These are phyloP conservation scores for Tylopilus balloui DNA, from an alignment of 768 basidiomycete species.

Conservation along the genomic window DNA sequence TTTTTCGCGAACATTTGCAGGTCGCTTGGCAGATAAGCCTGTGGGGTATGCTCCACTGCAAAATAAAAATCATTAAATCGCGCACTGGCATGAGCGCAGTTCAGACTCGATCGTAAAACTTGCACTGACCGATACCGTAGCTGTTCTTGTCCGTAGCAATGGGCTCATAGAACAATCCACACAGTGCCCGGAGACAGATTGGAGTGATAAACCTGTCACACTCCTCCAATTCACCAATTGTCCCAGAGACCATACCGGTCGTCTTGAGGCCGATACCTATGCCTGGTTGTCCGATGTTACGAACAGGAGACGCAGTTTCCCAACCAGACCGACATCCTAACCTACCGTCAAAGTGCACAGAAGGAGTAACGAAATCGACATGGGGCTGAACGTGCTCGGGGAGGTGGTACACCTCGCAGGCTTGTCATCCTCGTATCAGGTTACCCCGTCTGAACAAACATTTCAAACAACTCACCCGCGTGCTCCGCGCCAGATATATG, in stretches of 20 bases:
- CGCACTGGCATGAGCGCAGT: not conserved
- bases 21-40: slow-evolving; percentile 29
- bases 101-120: not conserved
- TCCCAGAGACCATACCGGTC: slow-evolving; percentile 6
- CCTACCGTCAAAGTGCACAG: slow-evolving; percentile 32
- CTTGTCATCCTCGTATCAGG: slow-evolving; percentile 12
- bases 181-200: slow-evolving; percentile 27
- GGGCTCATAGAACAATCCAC: slow-evolving; percentile 25
- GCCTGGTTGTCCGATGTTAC: slow-evolving; percentile 17
- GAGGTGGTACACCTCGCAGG: slow-evolving; percentile 33
- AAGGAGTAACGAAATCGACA: slow-evolving; percentile 34
- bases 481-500: slow-evolving; percentile 10
- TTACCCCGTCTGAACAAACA: not conserved
- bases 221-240: slow-evolving; percentile 7
- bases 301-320: not conserved
- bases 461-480: slow-evolving; percentile 21
- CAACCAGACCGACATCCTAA: slow-evolving; percentile 16
- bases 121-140: slow-evolving; percentile 31
- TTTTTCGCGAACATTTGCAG: slow-evolving; percentile 32
- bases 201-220: slow-evolving; percentile 32
- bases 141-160: slow-evolving; percentile 27
- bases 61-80: not conserved
- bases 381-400: slow-evolving; percentile 30
- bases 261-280: slow-evolving; percentile 13
- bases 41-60: slow-evolving; percentile 34